These are phyloP conservation scores for Penicillium cataractarum DNA, from an alignment of 495 filamentous ascomycete genomes.

Conservation along the genomic window DNA sequence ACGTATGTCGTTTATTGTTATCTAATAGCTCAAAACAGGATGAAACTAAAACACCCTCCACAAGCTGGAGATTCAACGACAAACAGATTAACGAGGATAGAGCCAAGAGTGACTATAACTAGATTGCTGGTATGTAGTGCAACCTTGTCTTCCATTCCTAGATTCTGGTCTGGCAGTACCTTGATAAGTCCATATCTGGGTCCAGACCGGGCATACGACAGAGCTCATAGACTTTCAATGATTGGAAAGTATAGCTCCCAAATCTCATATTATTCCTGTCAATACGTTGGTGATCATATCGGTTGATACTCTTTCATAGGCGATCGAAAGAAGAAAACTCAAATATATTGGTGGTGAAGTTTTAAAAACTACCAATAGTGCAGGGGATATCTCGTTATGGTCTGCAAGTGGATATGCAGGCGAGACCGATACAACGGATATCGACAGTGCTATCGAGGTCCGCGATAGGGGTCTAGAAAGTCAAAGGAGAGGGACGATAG, in stretches of 20 bases:
- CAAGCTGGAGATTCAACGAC: neutral
- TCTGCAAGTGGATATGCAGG: conserved; percentile 20
- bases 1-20: neutral
- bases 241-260: neutral
- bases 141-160: neutral
- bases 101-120: neutral
- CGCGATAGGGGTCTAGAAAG: neutral
- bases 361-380: conserved; percentile 8
- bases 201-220: neutral
- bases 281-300: neutral
- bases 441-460: conserved; percentile 12
- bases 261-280: neutral
- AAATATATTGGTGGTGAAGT: neutral
- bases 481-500: neutral
- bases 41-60: neutral
- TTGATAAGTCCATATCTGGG: neutral
- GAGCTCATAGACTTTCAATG: neutral
- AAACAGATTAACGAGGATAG: neutral
- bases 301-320: neutral
- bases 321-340: neutral
- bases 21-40: neutral
- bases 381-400: conserved; percentile 15
- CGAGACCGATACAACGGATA: conserved; percentile 18
- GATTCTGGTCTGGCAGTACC: neutral
- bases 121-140: neutral